Base-by-base conservation (phyloP, 768 basidiomycete species). In the Mycena galericulata region DNA sequence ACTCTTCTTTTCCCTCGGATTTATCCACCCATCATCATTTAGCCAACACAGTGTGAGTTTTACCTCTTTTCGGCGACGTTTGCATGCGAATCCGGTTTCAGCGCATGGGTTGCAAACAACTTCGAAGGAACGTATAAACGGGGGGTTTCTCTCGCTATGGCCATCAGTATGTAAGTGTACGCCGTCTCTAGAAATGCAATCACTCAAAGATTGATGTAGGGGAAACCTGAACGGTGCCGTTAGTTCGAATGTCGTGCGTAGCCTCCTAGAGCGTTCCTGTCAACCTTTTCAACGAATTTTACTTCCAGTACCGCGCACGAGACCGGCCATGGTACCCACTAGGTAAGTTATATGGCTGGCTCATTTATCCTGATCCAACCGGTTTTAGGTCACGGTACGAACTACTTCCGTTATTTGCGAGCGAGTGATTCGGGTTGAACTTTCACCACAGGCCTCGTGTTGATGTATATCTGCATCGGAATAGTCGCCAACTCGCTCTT, bases 181-280 rank as follows among this genome's bases (percentile, higher is more conserved):
- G 8, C 22, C 5, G 5, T 53, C 43, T 65, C 75, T 59, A n/a
- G 12, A 4, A 49, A 32, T 45, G 36, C 45, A 36, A 40, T 18
- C 26, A 1, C 26, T 9, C 3, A 26, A 53, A 20, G 3, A 45
- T 26, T n/a, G 10, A 32, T 34, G 29, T 46, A 91, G 89, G 72
- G 91, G 91, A 12, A 92, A 92, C 75, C 79, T 92, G 49, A 91
- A 92, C 73, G 92, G 91, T 27, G 91, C 90, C n/a, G 88, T 94
- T 45, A 88, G 88, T 73, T 91, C 41, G 5, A 43, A 43, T 18
- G 41, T 43, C 41, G 41, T 43, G 41, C 41, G 41, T 43, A 43
- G 41, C 20, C 18, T n/a, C 6, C 41, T n/a, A n/a, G n/a, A n/a
- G n/a, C n/a, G n/a, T n/a, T n/a, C n/a, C n/a, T n/a, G n/a, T n/a